phyloP scores from a whole-genome alignment of 495 filamentous ascomycete genomes.

The Penicillium chermesinum region DNA sequence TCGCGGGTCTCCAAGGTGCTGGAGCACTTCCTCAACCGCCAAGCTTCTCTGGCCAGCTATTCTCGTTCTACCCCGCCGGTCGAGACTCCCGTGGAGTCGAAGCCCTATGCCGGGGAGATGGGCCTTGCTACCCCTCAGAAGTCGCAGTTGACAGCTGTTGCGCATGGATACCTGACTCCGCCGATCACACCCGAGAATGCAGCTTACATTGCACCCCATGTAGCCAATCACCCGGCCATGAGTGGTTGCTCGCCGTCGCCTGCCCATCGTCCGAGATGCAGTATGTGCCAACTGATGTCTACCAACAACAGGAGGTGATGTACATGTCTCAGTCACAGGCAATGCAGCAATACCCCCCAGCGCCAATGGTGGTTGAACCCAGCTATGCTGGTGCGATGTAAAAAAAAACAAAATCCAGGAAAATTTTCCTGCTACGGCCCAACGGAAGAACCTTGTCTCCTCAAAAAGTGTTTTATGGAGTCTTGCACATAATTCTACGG shows the following conservation, averaged over 20 bases:
- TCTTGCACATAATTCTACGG: conserved; percentile 23
- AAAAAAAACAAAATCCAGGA: conserved; percentile 1
- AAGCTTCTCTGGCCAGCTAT: conserved; percentile 68
- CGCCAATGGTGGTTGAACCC: conserved; percentile 33
- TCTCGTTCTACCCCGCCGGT: conserved; percentile 66
- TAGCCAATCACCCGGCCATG: conserved; percentile 21
- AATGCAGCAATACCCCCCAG: conserved; percentile 29
- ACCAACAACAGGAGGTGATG: conserved; percentile 34
- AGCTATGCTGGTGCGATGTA: conserved; percentile 31
- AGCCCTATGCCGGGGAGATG: conserved; percentile 45
- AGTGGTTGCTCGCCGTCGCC: conserved; percentile 38
- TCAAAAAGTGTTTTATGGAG: conserved; percentile 22
- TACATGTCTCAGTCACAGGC: conserved; percentile 24
- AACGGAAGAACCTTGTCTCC: conserved; percentile 11
- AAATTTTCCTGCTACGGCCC: too few relatives aligned
- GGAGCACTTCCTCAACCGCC: conserved; percentile 79
- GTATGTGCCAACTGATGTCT: conserved; percentile 35
- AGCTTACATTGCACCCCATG: conserved; percentile 41
- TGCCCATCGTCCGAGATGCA: conserved; percentile 35
- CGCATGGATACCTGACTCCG: conserved; percentile 84
- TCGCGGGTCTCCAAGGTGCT: conserved; percentile 77
- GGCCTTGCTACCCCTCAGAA: conserved; percentile 82
- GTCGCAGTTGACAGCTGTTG: conserved; percentile 55
- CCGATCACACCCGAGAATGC: conserved; percentile 91
- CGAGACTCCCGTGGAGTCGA: conserved; percentile 54